Evolutionary conservation across 1,284 basidiomycete genomes (phyloP).

Genomic region (Pseudozyma sp.): DNA sequence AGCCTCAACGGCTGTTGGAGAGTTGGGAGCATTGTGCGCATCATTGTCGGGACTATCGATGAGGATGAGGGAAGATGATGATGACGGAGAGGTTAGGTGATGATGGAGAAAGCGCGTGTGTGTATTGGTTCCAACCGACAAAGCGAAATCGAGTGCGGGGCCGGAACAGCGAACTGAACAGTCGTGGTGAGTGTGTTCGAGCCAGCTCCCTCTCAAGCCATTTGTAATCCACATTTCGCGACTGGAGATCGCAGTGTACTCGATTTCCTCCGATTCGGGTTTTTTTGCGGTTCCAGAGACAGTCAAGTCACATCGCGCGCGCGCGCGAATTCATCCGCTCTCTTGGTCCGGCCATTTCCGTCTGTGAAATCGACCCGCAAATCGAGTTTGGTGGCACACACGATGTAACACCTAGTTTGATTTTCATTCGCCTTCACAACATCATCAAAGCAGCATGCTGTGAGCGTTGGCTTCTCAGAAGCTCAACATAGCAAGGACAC

Average conservation of each 20-base stretch:
- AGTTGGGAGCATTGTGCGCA: conserved; percentile 44
- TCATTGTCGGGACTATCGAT: conserved; percentile 7
- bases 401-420: conserved; percentile 17
- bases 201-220: conserved; percentile 6
- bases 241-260: not conserved
- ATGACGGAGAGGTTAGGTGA: not conserved
- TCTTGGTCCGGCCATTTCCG: conserved; percentile 42
- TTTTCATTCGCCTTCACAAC: too few species aligned
- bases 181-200: conserved; percentile 8
- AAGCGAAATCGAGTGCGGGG: conserved; percentile 10
- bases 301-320: conserved; percentile 5
- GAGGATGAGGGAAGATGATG: not conserved
- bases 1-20: conserved; percentile 55
- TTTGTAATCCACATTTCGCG: conserved; percentile 26
- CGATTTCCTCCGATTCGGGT: conserved; percentile 28
- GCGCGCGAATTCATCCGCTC: conserved; percentile 1
- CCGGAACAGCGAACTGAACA: conserved; percentile 1
- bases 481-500: too few species aligned
- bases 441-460: not conserved
- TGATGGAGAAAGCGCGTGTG: not conserved
- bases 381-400: too few species aligned
- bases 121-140: not conserved
- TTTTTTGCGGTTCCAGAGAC: too few species aligned
- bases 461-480: too few species aligned
- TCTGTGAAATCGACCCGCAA: not conserved